These are phyloP conservation scores for Vanderwaltozyma tropicalis DNA, from an alignment of 805 yeast genomes.

Conservation along the genomic window DNA sequence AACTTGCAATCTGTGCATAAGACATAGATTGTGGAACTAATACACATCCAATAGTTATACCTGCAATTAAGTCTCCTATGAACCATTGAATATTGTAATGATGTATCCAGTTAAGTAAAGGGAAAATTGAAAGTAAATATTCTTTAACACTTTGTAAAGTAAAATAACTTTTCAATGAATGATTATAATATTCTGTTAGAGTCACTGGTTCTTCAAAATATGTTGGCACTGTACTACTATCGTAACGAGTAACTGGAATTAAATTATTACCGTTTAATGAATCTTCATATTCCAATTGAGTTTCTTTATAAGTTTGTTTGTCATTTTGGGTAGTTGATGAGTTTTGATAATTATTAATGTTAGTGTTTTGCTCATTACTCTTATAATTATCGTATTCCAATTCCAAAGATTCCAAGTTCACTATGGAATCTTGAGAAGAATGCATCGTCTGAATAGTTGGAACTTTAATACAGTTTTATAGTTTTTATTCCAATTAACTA, in stretches of 20 bases:
- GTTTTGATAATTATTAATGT: background rate
- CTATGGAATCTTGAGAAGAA: background rate
- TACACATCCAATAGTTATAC: conserved; percentile 87
- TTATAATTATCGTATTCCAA: conserved; percentile 1
- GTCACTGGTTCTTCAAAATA: conserved; percentile 16
- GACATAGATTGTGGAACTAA: conserved; percentile 95
- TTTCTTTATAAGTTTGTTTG: background rate
- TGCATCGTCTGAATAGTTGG: no score
- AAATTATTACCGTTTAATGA: background rate
- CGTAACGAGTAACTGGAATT: background rate
- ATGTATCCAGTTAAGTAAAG: conserved; percentile 73
- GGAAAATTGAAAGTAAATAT: conserved; percentile 61
- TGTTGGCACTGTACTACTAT: conserved; percentile 4
- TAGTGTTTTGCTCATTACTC: background rate
- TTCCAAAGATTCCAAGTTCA: conserved; percentile 1
- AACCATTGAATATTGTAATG: conserved; percentile 77
- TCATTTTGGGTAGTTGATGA: background rate
- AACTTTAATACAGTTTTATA: no score
- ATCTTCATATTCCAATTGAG: background rate
- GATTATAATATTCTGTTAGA: conserved; percentile 15
- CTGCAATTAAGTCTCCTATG: conserved; percentile 77
- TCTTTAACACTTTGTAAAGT: conserved; percentile 30
- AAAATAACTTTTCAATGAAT: conserved; percentile 10
- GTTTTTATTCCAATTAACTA: no score
- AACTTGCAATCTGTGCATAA: conserved; percentile 77